phyloP scores from a whole-genome alignment of 2,329 filamentous ascomycete species.

The Cercospora nicotianae region DNA sequence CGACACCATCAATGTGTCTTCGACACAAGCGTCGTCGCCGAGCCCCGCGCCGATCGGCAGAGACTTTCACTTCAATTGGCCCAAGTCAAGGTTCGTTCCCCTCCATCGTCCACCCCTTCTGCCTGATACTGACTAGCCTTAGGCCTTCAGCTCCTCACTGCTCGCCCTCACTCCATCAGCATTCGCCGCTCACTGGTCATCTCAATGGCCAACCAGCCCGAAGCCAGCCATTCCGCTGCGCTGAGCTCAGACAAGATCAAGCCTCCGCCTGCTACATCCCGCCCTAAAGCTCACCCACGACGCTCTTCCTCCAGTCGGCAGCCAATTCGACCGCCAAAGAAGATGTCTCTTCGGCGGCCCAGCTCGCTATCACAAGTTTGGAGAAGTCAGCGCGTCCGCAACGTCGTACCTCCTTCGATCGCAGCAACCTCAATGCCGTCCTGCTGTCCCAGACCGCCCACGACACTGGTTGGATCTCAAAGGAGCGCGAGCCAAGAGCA shows the following conservation, averaged over 20 bases:
- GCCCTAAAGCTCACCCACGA: not conserved
- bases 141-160: not conserved
- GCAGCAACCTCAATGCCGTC: not conserved
- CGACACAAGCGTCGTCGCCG: not conserved
- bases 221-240: not conserved
- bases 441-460: not conserved
- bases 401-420: not conserved
- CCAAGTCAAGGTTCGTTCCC: not conserved
- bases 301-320: rapidly evolving
- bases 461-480: not conserved
- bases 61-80: not conserved
- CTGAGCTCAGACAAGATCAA: not conserved
- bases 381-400: not conserved
- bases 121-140: not conserved
- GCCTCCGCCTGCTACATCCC: not conserved
- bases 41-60: not conserved
- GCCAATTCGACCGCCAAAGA: not conserved
- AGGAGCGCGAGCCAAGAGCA: not conserved
- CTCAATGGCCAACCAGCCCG: not conserved
- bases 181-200: not conserved
- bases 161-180: not conserved
- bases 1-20: not conserved
- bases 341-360: not conserved
- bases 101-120: not conserved
- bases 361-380: not conserved